Evolutionary conservation across 192 early-diverging fungal genomes (phyloP).

Genomic region (Podila minutissima): DNA sequence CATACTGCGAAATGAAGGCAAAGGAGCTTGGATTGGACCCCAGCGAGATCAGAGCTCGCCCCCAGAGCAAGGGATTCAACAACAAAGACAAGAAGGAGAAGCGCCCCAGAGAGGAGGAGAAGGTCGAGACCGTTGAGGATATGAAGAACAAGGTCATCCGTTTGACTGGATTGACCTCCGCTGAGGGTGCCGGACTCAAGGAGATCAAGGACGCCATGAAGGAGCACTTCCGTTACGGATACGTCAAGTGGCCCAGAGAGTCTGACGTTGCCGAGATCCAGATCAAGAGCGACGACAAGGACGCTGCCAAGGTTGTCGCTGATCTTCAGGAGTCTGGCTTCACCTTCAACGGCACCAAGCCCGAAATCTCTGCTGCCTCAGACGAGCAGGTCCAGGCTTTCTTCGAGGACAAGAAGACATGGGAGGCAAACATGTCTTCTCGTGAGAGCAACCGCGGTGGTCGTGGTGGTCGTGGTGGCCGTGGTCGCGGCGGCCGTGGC

Average conservation of each 20-base stretch:
- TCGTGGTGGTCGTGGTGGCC: slow-evolving; percentile 25
- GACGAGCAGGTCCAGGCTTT: slow-evolving; percentile 32
- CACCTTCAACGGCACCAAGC: slow-evolving; percentile 39
- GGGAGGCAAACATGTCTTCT: slow-evolving; percentile 19
- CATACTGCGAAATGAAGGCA: slow-evolving; percentile 56
- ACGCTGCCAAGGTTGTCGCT: slow-evolving; percentile 22
- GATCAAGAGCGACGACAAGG: slow-evolving; percentile 28
- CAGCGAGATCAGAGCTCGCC: slow-evolving; percentile 28
- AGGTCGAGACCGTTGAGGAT: slow-evolving; percentile 33
- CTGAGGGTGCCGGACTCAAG: slow-evolving; percentile 18
- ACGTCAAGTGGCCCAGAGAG: slow-evolving; percentile 40
- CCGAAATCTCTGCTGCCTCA: slow-evolving; percentile 30
- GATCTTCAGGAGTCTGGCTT: slow-evolving; percentile 24
- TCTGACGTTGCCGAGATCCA: slow-evolving; percentile 29
- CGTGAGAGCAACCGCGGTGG: slow-evolving; percentile 7
- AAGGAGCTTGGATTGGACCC: slow-evolving; percentile 53
- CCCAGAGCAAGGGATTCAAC: slow-evolving; percentile 38
- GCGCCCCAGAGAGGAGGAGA: slow-evolving; percentile 40
- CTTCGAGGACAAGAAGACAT: slow-evolving; percentile 43
- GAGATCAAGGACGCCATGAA: slow-evolving; percentile 33
- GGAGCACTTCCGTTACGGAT: slow-evolving; percentile 45
- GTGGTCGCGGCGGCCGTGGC: slow-evolving; percentile 40
- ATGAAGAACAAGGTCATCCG: slow-evolving; percentile 47
- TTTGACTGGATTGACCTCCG: slow-evolving; percentile 23
- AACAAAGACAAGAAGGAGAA: slow-evolving; percentile 22